A percentile compares a stretch with the other conserved stretches of the same genome.
These are phyloP conservation scores for Penicillium sp. DNA, from an alignment of 2,329 filamentous ascomycete species.

Conservation along the genomic window DNA sequence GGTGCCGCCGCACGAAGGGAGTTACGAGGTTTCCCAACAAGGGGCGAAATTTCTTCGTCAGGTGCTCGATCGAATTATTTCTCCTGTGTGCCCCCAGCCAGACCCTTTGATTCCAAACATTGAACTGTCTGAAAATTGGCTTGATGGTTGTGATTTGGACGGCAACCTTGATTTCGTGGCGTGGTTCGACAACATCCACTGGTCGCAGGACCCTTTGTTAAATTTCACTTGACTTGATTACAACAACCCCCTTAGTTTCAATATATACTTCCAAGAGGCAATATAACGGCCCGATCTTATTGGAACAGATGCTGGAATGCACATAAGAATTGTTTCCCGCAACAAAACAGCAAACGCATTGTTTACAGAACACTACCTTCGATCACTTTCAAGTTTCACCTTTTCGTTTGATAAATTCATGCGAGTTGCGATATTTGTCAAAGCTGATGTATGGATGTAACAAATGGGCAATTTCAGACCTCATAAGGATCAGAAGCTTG, in stretches of 20 bases:
- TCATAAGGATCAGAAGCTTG: too few relatives aligned
- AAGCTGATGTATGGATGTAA: too few relatives aligned
- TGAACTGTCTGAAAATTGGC: not conserved
- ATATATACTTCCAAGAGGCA: too few relatives aligned
- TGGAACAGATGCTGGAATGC: not conserved
- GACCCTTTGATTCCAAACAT: not conserved
- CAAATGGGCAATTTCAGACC: too few relatives aligned
- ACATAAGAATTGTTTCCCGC: not conserved
- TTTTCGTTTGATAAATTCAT: too few relatives aligned
- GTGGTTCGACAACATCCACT: not conserved
- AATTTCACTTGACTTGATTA: not conserved
- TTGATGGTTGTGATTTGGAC: not conserved
- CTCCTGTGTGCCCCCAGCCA: not conserved
- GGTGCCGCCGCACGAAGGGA: not conserved
- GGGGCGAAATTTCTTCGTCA: not conserved
- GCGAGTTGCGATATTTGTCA: too few relatives aligned
- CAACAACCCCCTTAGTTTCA: not conserved
- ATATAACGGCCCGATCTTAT: not conserved
- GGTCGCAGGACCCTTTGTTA: not conserved
- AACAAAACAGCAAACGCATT: too few relatives aligned
- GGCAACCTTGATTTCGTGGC: not conserved
- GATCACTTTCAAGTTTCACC: too few relatives aligned
- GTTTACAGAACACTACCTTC: too few relatives aligned
- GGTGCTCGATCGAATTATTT: not conserved
- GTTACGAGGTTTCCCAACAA: not conserved